phyloP scores from a whole-genome alignment of 495 filamentous ascomycete species.

The Podospora tetraspora region DNA sequence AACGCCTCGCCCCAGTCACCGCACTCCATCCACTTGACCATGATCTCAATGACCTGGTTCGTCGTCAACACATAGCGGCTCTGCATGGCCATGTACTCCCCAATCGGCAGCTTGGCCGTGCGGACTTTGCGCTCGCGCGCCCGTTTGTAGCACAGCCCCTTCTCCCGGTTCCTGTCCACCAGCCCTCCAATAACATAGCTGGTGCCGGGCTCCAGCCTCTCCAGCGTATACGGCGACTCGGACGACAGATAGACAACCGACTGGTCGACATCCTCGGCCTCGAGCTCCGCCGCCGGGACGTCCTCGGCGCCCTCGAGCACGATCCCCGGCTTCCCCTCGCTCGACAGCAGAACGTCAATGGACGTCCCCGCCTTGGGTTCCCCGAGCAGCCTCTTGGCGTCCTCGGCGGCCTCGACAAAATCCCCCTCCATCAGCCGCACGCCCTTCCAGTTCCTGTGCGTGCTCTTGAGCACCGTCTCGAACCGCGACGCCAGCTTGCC shows the following conservation, averaged over 20 bases:
- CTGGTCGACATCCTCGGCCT: constrained; percentile 35
- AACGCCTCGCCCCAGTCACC: constrained; percentile 91
- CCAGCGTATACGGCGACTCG: constrained; percentile 76
- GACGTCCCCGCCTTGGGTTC: constrained; percentile 46
- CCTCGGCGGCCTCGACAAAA: constrained; percentile 57
- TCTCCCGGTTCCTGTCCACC: constrained; percentile 93
- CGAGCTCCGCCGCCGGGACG: constrained; percentile 23
- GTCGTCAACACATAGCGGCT: constrained; percentile 78
- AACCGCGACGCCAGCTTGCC: constrained; percentile 73
- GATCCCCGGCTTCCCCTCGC: constrained; percentile 30
- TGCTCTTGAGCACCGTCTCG: constrained; percentile 61
- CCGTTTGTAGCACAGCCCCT: constrained; percentile 83
- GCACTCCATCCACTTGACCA: constrained; percentile 82
- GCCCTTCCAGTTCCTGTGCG: constrained; percentile 73
- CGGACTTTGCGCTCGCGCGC: constrained; percentile 69
- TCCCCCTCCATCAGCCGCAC: constrained; percentile 64
- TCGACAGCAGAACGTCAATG: constrained; percentile 48
- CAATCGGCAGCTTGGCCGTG: constrained; percentile 88
- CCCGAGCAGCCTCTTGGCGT: constrained; percentile 56
- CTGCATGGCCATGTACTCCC: constrained; percentile 83
- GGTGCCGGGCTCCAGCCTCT: constrained; percentile 71
- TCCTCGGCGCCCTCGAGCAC: constrained; percentile 1
- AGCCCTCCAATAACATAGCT: constrained; percentile 92
- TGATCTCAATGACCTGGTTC: constrained; percentile 95
- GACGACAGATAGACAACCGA: constrained; percentile 78